phyloP scores from a whole-genome alignment of 371 early-diverging fungal genomes.

The Syncephalastrum racemosum region DNA sequence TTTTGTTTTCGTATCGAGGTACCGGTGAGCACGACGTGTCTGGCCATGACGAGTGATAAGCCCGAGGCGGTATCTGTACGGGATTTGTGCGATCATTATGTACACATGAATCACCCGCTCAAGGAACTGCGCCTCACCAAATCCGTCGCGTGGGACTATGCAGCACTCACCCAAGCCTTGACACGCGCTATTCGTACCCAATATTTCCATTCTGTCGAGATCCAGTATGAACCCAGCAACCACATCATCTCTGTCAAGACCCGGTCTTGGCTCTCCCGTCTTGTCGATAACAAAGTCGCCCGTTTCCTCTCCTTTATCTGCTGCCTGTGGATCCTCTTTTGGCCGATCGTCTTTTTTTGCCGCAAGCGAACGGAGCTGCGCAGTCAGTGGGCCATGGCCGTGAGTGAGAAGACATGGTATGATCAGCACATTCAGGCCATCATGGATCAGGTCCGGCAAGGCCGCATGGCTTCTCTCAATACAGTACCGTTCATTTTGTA shows the following conservation, averaged over 20 bases:
- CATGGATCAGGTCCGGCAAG: conserved; percentile 15
- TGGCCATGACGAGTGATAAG: conserved; percentile 33
- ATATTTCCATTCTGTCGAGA: conserved; percentile 32
- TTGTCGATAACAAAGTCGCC: conserved; percentile 26
- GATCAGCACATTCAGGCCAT: conserved; percentile 27
- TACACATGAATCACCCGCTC: conserved; percentile 26
- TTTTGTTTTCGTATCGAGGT: conserved; percentile 35
- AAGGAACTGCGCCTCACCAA: conserved; percentile 46
- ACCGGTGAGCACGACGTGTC: conserved; percentile 30
- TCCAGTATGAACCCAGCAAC: conserved; percentile 34
- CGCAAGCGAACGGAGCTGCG: conserved; percentile 27
- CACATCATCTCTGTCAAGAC: conserved; percentile 37
- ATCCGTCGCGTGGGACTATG: conserved; percentile 42
- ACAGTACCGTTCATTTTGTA: conserved; percentile 22
- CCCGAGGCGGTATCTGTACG: conserved; percentile 25
- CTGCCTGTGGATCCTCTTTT: conserved; percentile 39
- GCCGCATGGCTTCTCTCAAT: neutral
- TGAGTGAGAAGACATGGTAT: conserved; percentile 41
- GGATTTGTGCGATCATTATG: conserved; percentile 42
- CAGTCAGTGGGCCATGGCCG: conserved; percentile 40
- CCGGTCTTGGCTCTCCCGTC: conserved; percentile 20
- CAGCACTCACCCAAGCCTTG: conserved; percentile 35
- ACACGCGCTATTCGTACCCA: conserved; percentile 37
- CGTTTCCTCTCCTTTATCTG: conserved; percentile 32
- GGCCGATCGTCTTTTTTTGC: conserved; percentile 31